A percentile compares a stretch with the other conserved stretches of the same genome.
Conservation (phyloP, 371 early-diverging fungal species). For the Mucor sp. region DNA sequence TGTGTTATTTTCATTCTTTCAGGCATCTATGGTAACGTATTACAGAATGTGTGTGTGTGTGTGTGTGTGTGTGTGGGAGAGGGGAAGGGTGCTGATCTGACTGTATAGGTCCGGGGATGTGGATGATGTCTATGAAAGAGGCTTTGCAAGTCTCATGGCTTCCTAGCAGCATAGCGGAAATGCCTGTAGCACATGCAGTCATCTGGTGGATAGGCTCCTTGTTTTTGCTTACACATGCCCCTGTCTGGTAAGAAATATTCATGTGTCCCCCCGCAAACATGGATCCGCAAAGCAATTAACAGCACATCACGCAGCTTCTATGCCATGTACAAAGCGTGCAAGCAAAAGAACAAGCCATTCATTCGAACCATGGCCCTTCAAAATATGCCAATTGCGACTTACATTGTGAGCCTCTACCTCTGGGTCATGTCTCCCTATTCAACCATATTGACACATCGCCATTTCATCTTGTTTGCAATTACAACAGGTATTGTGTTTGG, state of each 20-base stretch:
- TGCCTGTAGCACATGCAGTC: constrained; percentile 55
- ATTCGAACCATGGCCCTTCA: constrained; percentile 60
- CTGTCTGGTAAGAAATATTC: constrained; percentile 52
- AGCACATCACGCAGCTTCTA: constrained; percentile 21
- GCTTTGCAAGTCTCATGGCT: constrained; percentile 13
- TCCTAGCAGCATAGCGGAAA: constrained; percentile 34
- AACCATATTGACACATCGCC: constrained; percentile 59
- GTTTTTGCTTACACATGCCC: constrained; percentile 70
- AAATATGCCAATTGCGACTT: constrained; percentile 68
- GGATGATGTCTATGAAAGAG: constrained; percentile 29
- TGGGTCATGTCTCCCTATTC: constrained; percentile 79
- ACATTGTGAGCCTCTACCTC: constrained; percentile 39
- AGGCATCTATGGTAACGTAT: constrained; percentile 58
- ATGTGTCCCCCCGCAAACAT: not conserved
- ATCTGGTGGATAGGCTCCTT: constrained; percentile 60
- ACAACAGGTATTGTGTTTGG: constrained; percentile 85
- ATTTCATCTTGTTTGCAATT: constrained; percentile 71
- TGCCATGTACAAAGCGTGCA: constrained; percentile 75
- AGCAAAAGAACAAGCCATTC: constrained; percentile 64
- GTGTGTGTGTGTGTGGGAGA: not conserved
- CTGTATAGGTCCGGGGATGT: constrained; percentile 35
- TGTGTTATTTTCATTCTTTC: constrained; percentile 72
- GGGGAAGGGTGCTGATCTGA: not conserved
- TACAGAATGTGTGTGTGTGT: not conserved
- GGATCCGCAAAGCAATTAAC: not conserved